These are phyloP conservation scores for Solanum etuberosum DNA, from an alignment of 257 asterid genomes.

Conservation along the genomic window DNA sequence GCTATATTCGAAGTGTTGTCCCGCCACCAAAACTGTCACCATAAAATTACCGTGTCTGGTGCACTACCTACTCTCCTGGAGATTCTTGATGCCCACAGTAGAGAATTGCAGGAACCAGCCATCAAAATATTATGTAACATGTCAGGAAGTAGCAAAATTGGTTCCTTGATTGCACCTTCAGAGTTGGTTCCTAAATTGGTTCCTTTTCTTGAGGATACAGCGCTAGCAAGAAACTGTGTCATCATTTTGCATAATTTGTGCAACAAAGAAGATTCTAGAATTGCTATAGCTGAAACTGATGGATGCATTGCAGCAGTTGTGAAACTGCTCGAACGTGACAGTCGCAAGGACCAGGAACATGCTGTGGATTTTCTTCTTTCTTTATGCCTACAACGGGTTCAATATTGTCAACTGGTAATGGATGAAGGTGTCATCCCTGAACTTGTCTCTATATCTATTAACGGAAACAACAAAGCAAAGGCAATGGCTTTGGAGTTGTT, in stretches of 20 bases:
- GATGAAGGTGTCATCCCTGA: slow-evolving; percentile 59
- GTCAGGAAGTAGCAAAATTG: slow-evolving; percentile 24
- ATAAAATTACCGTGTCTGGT: slow-evolving; percentile 36
- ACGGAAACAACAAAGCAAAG: slow-evolving; percentile 48
- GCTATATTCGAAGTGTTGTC: slow-evolving; percentile 43
- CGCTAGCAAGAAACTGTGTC: slow-evolving; percentile 27
- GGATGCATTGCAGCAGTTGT: slow-evolving; percentile 55
- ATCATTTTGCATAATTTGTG: slow-evolving; percentile 45
- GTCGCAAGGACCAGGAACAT: slow-evolving; percentile 49
- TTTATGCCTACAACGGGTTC: slow-evolving; percentile 41
- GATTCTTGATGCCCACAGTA: slow-evolving; percentile 35
- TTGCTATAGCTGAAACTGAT: slow-evolving; percentile 38
- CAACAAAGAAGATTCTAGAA: slow-evolving; percentile 23
- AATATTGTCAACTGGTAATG: slow-evolving; percentile 49
- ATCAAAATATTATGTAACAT: slow-evolving; percentile 37
- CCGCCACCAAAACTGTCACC: slow-evolving; percentile 11
- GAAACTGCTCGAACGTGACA: slow-evolving; percentile 45
- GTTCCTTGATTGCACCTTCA: slow-evolving; percentile 21
- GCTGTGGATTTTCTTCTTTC: slow-evolving; percentile 64
- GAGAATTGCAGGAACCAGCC: slow-evolving; percentile 47
- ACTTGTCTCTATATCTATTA: slow-evolving; percentile 37
- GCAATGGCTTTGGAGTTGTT: slow-evolving; percentile 62
- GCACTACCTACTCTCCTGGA: slow-evolving; percentile 35
- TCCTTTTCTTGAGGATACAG: slow-evolving; percentile 29
- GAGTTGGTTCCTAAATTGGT: slow-evolving; percentile 43